Percentiles rank a stretch among this genome's conserved stretches.
Conservation (phyloP, 2,329 filamentous ascomycete species). For the Xylaria sp. region DNA sequence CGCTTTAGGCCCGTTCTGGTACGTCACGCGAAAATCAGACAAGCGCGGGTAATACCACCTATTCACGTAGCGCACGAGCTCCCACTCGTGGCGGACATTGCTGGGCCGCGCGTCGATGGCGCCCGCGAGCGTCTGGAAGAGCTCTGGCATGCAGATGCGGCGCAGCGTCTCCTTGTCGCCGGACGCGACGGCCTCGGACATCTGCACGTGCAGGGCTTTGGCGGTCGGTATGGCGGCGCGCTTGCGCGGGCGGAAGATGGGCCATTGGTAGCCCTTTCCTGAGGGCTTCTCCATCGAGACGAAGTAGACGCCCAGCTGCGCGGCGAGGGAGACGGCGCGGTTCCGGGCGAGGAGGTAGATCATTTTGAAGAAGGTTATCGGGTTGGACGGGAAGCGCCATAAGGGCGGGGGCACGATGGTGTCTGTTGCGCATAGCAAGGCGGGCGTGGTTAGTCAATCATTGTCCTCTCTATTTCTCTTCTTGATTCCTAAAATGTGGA, state of each 20-base stretch:
- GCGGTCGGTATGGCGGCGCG: conserved; percentile 62
- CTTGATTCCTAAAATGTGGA: not conserved
- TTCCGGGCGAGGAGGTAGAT: conserved; percentile 47
- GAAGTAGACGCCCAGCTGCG: conserved; percentile 55
- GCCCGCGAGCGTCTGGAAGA: conserved; percentile 62
- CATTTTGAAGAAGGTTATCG: conserved; percentile 42
- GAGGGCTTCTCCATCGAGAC: conserved; percentile 56
- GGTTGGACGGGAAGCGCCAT: conserved; percentile 44
- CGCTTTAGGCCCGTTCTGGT: conserved; percentile 52
- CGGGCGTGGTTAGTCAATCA: not conserved
- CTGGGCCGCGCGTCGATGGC: conserved; percentile 64
- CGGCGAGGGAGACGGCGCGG: conserved; percentile 51
- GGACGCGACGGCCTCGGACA: conserved; percentile 70
- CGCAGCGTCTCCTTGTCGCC: conserved; percentile 65
- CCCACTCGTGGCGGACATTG: conserved; percentile 62
- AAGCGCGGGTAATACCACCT: conserved; percentile 59
- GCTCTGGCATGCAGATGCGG: conserved; percentile 63
- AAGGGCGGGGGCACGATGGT: conserved; percentile 48
- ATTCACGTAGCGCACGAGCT: conserved; percentile 63
- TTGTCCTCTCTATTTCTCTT: not conserved
- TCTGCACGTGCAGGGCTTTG: conserved; percentile 67
- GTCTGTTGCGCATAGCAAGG: conserved; percentile 29
- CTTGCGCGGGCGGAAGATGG: conserved; percentile 57
- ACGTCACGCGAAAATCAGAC: conserved; percentile 64
- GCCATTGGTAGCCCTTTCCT: conserved; percentile 51